Base-by-base conservation (phyloP, 108 stramenopile species). In the Cylindrotheca fusiformis region DNA sequence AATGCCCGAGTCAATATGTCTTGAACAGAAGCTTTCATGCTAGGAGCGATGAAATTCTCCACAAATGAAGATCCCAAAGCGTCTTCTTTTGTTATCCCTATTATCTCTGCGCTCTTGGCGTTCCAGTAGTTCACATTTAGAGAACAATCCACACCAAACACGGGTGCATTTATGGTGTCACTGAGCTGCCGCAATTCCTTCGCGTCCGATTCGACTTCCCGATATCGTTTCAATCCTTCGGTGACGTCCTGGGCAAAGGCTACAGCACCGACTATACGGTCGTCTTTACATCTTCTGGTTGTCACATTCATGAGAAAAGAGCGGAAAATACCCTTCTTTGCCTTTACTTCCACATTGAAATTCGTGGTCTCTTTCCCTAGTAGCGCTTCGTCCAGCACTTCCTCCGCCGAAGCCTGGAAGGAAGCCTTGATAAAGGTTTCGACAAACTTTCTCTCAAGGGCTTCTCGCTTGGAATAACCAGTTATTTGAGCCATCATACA, bases 91-190 rank as follows among this genome's bases (percentile, higher is more conserved):
- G 71, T 55, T 57, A 74, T 84, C 3, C 85, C 85, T 17, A 83
- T 86, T 31, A 90, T 71, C 56, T 74, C 69, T 45, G 81, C 67
- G 19, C 76, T 77, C 21, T 65, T 54, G 26, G 51, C 33, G 65
- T 85, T 86, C 84, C 90, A 91, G 46, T 87, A 85, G 44, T 88
- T 87, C 1, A 92, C 82, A 25, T 72, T 80, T 25, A 85, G 85
- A 54, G 85, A 68, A 17, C 36, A 67, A 63, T 87, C 87, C 53
- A 92, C 77, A 12, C 90, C 90, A 61, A 92, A 92, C 24, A 92
- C 87, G 2, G 90, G 90, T 14, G 87, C 90, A 61, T 91, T 91
- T 0, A 87, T 87, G 14, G 81, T 78, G 45, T 91, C 90, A 57
- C 88, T 86, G 10, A 91, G 62, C 55, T 87, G 82, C 6, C 81